phyloP scores from a whole-genome alignment of 2,329 filamentous ascomycete genomes.

The Cladophialophora bantiana region DNA sequence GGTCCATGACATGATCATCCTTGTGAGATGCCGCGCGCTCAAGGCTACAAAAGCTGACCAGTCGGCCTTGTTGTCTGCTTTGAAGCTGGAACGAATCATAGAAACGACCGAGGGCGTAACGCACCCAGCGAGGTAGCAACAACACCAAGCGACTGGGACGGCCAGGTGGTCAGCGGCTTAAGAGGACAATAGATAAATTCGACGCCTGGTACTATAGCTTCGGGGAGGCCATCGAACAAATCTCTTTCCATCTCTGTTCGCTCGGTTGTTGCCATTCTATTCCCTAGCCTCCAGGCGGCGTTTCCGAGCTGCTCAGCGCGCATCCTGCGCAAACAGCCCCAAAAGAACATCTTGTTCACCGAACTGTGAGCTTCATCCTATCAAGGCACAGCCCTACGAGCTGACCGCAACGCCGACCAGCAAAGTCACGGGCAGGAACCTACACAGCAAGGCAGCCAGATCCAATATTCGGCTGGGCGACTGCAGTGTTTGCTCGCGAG shows the following conservation, averaged over 20 bases:
- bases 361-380: slow-evolving; percentile 22
- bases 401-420: slow-evolving; percentile 26
- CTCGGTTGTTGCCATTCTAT: slow-evolving; percentile 6
- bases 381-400: slow-evolving; percentile 17
- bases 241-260: slow-evolving; percentile 10
- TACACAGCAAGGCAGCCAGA: slow-evolving; percentile 10
- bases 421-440: slow-evolving; percentile 15
- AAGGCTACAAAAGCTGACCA: slow-evolving; percentile 28
- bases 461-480: slow-evolving; percentile 19
- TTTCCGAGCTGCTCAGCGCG: neutral
- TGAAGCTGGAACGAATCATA: slow-evolving; percentile 32
- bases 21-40: slow-evolving; percentile 33
- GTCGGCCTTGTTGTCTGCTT: slow-evolving; percentile 18
- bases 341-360: neutral
- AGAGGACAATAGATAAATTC: slow-evolving; percentile 33
- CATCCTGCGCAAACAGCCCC: slow-evolving; percentile 6
- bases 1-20: slow-evolving; percentile 13
- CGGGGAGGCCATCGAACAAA: slow-evolving; percentile 3
- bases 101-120: slow-evolving; percentile 16
- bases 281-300: neutral
- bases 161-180: slow-evolving; percentile 39
- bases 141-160: slow-evolving; percentile 20
- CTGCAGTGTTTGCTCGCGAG: slow-evolving; percentile 26
- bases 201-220: slow-evolving; percentile 6
- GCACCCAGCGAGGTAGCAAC: slow-evolving; percentile 19